Percentiles rank a stretch among this genome's conserved stretches.
Conservation (phyloP, 495 filamentous ascomycete species). For the Hyaloscypha bicolor region DNA sequence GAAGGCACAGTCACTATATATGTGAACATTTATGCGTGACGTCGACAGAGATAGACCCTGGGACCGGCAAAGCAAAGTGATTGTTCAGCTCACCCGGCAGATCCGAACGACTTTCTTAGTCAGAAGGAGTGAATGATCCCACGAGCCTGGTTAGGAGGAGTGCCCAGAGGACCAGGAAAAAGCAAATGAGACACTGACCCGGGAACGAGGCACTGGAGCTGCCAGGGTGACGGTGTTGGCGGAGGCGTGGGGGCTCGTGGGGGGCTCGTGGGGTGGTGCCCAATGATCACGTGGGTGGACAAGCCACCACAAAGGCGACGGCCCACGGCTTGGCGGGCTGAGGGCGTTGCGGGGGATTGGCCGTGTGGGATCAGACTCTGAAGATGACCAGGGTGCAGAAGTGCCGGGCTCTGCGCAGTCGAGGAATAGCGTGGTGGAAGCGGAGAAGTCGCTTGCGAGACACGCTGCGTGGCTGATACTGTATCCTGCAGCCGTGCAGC, state of each 20-base stretch:
- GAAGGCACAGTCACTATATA: neutral
- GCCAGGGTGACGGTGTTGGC: neutral
- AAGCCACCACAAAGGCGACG: neutral
- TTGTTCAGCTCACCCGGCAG: neutral
- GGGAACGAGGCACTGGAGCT: neutral
- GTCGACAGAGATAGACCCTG: neutral
- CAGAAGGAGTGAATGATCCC: neutral
- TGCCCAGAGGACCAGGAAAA: neutral
- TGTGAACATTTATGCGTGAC: neutral
- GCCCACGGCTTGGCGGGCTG: neutral
- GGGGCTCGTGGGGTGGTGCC: neutral
- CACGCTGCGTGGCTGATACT: neutral
- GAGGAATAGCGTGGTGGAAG: neutral
- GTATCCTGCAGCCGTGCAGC: neutral
- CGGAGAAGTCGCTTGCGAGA: neutral
- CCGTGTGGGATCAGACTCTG: neutral
- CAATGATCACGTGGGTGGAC: neutral
- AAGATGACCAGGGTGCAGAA: neutral
- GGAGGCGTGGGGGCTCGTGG: neutral
- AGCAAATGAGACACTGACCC: conserved; percentile 1
- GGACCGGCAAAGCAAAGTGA: neutral
- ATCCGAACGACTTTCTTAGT: neutral
- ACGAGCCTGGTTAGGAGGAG: neutral
- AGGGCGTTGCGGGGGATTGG: neutral
- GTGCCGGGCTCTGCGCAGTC: neutral